Percentiles rank a stretch among this genome's conserved stretches.
These are phyloP conservation scores for Saccharomycopsis fodiens DNA, from an alignment of 805 yeast species.

Conservation along the genomic window DNA sequence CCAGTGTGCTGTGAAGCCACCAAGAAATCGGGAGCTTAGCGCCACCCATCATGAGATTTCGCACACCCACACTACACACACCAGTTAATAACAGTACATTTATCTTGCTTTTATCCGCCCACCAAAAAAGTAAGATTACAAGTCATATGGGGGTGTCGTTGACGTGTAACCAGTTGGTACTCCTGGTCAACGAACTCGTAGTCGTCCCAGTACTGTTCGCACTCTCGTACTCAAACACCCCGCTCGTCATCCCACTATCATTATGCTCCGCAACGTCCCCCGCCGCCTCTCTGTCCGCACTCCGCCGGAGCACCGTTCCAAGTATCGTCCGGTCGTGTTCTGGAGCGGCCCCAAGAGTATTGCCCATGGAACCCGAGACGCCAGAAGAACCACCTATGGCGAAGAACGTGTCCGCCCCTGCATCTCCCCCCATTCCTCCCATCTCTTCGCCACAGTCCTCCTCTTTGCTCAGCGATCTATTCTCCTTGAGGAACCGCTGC, in stretches of 20 bases:
- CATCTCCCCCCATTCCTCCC: background rate
- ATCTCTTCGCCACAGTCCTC: background rate
- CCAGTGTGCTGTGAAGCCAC: too few relatives aligned
- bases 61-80: too few relatives aligned
- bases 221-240: slow-evolving; percentile 4
- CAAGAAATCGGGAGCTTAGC: too few relatives aligned
- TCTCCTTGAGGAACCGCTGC: slow-evolving; percentile 22
- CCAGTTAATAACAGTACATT: too few relatives aligned
- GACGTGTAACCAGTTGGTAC: slow-evolving; percentile 8
- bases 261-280: background rate
- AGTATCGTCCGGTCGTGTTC: slow-evolving; percentile 19
- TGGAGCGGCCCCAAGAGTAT: too few relatives aligned
- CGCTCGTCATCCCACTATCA: background rate
- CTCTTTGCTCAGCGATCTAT: slow-evolving; percentile 3
- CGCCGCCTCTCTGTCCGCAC: background rate
- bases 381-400: too few relatives aligned
- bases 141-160: slow-evolving; percentile 9
- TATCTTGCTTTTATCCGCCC: too few relatives aligned
- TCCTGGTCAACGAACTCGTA: slow-evolving; percentile 6
- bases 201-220: slow-evolving; percentile 12
- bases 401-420: too few relatives aligned
- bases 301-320: slow-evolving; percentile 11
- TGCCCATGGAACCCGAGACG: too few relatives aligned
- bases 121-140: too few relatives aligned
- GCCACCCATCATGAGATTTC: too few relatives aligned